Percentiles rank a stretch among this genome's conserved stretches.
These are phyloP conservation scores for Bipolaris gigantea DNA, from an alignment of 2,329 filamentous ascomycete genomes.

Conservation along the genomic window DNA sequence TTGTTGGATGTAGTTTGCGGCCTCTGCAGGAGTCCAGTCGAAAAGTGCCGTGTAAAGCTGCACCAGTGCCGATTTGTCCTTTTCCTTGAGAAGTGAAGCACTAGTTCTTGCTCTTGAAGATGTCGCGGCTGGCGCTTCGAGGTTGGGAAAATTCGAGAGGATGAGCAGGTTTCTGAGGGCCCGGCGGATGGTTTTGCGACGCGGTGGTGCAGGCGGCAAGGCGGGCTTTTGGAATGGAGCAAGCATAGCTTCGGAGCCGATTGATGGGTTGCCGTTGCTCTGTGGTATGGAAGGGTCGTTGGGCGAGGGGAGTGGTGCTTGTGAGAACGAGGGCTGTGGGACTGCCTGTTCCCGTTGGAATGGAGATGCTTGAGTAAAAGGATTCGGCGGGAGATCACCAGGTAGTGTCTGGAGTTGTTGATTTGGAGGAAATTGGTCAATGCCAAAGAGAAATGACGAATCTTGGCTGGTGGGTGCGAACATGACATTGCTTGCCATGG, in stretches of 20 bases:
- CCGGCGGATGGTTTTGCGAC: conserved; percentile 49
- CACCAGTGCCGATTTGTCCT: conserved; percentile 54
- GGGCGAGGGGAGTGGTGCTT: conserved; percentile 32
- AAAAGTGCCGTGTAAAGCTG: conserved; percentile 55
- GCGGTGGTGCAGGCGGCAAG: conserved; percentile 25
- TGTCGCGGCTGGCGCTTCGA: conserved; percentile 45
- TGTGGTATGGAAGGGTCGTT: conserved; percentile 29
- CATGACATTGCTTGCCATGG: conserved; percentile 35
- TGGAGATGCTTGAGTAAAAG: conserved; percentile 27
- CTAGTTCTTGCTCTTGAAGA: conserved; percentile 55
- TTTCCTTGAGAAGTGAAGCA: conserved; percentile 40
- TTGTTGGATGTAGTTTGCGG: conserved; percentile 32
- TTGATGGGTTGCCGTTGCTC: conserved; percentile 12
- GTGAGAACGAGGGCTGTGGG: conserved; percentile 25
- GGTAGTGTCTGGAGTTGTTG: conserved; percentile 20
- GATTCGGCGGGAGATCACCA: conserved; percentile 28
- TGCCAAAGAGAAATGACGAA: conserved; percentile 43
- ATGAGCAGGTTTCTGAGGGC: conserved; percentile 61
- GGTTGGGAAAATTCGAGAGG: conserved; percentile 50
- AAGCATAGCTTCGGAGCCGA: conserved; percentile 26
- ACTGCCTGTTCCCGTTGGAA: conserved; percentile 25
- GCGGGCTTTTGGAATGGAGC: conserved; percentile 27
- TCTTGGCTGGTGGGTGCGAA: conserved; percentile 39
- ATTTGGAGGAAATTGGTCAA: conserved; percentile 40
- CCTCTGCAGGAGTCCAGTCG: conserved; percentile 34